These are phyloP conservation scores for Fusarium sp. DNA, from an alignment of 2,329 filamentous ascomycete genomes.

Conservation along the genomic window DNA sequence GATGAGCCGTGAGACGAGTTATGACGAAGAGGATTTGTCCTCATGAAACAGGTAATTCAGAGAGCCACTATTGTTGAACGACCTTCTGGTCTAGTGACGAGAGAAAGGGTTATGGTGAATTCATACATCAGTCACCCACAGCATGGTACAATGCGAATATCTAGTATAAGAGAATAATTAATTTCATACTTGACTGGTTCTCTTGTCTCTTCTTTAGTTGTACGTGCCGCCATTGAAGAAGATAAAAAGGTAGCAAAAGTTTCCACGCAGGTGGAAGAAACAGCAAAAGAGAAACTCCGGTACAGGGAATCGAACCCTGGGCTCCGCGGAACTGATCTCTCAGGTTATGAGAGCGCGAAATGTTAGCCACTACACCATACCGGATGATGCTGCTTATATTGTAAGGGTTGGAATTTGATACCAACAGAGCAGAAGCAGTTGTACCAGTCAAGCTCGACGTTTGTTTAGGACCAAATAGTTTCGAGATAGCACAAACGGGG, in stretches of 20 bases:
- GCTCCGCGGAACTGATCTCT: constrained; percentile 40
- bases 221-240: neutral
- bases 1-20: constrained; percentile 22
- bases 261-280: neutral
- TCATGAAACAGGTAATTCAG: neutral
- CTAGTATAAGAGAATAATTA: neutral
- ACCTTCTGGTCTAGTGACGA: neutral
- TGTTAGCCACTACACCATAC: constrained; percentile 49
- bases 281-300: constrained; percentile 30
- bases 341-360: constrained; percentile 46
- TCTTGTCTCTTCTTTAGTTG: neutral
- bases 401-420: rapidly evolving
- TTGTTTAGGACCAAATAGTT: neutral
- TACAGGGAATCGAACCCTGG: constrained; percentile 44
- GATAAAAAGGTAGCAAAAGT: neutral
- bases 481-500: neutral
- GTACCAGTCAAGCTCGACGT: neutral
- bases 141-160: neutral
- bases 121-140: neutral
- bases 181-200: neutral
- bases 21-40: constrained; percentile 16
- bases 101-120: neutral
- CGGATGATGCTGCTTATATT: constrained; percentile 4
- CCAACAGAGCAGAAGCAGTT: rapidly evolving
- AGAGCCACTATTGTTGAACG: neutral